These are phyloP conservation scores for Earliella scabrosa DNA, from an alignment of 1,284 basidiomycete genomes.

Conservation along the genomic window DNA sequence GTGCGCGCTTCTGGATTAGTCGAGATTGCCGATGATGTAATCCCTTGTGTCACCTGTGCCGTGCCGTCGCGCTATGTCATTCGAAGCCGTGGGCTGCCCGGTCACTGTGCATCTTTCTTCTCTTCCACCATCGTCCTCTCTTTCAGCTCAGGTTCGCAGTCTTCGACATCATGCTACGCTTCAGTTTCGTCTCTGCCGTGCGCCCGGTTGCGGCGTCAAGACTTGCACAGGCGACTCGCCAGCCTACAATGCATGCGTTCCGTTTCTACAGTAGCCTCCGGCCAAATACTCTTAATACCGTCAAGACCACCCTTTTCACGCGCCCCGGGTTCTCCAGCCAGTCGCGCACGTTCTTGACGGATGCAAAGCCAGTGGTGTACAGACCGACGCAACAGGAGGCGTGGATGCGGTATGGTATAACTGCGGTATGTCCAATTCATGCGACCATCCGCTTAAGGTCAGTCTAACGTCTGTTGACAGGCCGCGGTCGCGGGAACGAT, in stretches of 20 bases:
- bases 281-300: slow-evolving; percentile 34
- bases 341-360: slow-evolving; percentile 47
- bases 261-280: slow-evolving; percentile 37
- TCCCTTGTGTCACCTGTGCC: slow-evolving; percentile 5
- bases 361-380: slow-evolving; percentile 42
- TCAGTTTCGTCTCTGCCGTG: slow-evolving; percentile 29
- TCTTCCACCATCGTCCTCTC: slow-evolving; percentile 5
- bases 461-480: slow-evolving; percentile 35
- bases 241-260: slow-evolving; percentile 20
- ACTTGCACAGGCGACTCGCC: slow-evolving; percentile 19
- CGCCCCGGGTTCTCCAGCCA: slow-evolving; percentile 28
- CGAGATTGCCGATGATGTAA: slow-evolving; percentile 18
- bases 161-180: slow-evolving; percentile 38
- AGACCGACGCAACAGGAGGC: slow-evolving; percentile 43
- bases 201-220: slow-evolving; percentile 30
- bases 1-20: slow-evolving; percentile 9
- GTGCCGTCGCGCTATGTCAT: slow-evolving; percentile 12
- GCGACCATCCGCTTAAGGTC: not conserved
- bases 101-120: slow-evolving; percentile 3
- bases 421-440: slow-evolving; percentile 47
- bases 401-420: slow-evolving; percentile 55
- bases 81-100: not conserved
- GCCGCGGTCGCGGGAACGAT: slow-evolving; percentile 72
- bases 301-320: slow-evolving; percentile 29
- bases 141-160: slow-evolving; percentile 1